These are phyloP conservation scores for Syzygium grande DNA, from an alignment of 345 rosid species.

Conservation along the genomic window DNA sequence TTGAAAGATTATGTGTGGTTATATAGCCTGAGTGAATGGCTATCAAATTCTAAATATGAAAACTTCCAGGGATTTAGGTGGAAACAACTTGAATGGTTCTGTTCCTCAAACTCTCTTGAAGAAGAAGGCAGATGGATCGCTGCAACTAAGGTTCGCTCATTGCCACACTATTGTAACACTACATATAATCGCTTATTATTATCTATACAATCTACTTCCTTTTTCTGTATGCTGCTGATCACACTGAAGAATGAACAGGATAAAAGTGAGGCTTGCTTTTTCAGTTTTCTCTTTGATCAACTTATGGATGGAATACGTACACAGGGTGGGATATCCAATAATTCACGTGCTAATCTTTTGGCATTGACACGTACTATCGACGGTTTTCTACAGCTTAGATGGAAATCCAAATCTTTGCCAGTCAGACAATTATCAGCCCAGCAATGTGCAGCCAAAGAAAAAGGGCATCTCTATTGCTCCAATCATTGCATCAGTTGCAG, in stretches of 20 bases:
- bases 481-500: conserved; percentile 14
- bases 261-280: neutral
- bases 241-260: neutral
- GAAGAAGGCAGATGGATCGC: conserved; percentile 13
- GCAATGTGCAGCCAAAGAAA: neutral
- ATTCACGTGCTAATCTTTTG: neutral
- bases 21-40: neutral
- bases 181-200: neutral
- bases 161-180: neutral
- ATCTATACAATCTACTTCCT: neutral
- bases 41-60: neutral
- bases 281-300: neutral
- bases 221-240: neutral
- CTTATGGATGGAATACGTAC: neutral
- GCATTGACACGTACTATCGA: neutral
- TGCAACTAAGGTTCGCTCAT: conserved; percentile 3
- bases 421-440: neutral
- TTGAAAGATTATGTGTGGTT: neutral
- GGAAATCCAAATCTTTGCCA: conserved; percentile 29
- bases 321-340: neutral
- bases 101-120: conserved; percentile 24
- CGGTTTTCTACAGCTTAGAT: conserved; percentile 11
- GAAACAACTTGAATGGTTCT: conserved; percentile 32
- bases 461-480: conserved; percentile 24
- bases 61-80: conserved; percentile 22